These are phyloP conservation scores for Claviceps humidiphila DNA, from an alignment of 2,329 filamentous ascomycete genomes.

Conservation along the genomic window DNA sequence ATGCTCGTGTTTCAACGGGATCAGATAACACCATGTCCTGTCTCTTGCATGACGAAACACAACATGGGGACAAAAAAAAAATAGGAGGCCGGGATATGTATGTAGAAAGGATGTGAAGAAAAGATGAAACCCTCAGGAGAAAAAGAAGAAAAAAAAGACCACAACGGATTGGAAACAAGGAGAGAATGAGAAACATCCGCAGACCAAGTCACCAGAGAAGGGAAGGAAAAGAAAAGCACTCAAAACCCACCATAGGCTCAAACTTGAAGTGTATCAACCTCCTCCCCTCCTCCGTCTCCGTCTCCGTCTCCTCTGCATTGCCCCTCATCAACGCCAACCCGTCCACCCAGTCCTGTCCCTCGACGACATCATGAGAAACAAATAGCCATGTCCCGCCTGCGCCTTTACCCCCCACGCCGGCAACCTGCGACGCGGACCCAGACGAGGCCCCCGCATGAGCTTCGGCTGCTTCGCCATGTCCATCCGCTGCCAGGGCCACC, in stretches of 20 bases:
- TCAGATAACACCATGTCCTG: too few species aligned
- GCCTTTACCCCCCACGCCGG: conserved; percentile 70
- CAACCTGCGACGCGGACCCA: conserved; percentile 20
- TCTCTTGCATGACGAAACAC: too few species aligned
- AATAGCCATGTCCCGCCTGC: conserved; percentile 75
- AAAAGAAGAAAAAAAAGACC: too few species aligned
- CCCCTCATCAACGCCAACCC: conserved; percentile 13
- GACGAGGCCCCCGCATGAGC: background rate
- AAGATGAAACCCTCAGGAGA: too few species aligned
- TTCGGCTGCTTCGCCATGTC: conserved; percentile 6
- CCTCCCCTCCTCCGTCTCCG: conserved; percentile 12
- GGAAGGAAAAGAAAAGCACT: background rate
- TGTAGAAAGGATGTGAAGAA: too few species aligned
- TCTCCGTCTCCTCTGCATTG: background rate
- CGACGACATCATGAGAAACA: conserved; percentile 63
- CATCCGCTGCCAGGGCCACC: conserved; percentile 3
- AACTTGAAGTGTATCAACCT: conserved; percentile 75
- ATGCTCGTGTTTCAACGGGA: too few species aligned
- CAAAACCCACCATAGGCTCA: conserved; percentile 69
- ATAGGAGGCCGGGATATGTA: too few species aligned
- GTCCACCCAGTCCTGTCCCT: conserved; percentile 17
- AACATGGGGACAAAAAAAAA: too few species aligned
- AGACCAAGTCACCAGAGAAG: background rate
- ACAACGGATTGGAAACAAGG: background rate
- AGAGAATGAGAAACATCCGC: conserved; percentile 30